Evolutionary conservation across 2,329 filamentous ascomycete genomes (phyloP), one percentile per base, ranked within the genome.

Genomic region (Sclerotinia nivalis): DNA sequence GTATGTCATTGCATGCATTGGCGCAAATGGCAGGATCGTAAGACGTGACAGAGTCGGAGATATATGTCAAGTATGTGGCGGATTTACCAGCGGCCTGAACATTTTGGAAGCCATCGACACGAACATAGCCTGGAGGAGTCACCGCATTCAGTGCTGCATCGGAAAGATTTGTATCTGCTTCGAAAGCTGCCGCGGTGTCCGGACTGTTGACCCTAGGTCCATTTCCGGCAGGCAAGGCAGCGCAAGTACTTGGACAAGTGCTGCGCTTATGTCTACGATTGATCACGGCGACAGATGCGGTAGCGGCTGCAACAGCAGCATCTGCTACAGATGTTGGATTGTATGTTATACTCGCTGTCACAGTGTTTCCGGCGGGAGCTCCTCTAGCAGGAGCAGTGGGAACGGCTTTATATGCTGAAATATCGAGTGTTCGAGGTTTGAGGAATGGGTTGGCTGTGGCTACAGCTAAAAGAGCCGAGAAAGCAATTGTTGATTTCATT

Each of bases 11-110:
- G 49, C 67, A 69, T 65, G 40, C 59, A 22, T 55, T 65, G 22
- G 67, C 67, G 28, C 67, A 69, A 47, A 69, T 69, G n/a, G 50
- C 10, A 15, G 67, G 59, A 65, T 69, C 59, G 31, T 69, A 69
- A 65, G 59, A 65, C 45, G 59, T 69, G 22, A 69, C 18, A 25
- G 59, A 43, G 37, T 69, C 59, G 6, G 67, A 69, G 59, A 69
- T 65, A 22, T 65, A 69, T n/a, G 67, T 69, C 22, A 69, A 34
- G 10, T 69, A 69, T 64, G 67, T 69, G 20, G 59, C 37, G 28
- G 56, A 62, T 49, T 69, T 28, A 47, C 59, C 67, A 2, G 59
- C 34, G 22, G 59, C 50, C 12, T 69, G 49, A 52, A 65, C 10
- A 34, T 69, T 65, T 22, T 65, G 28, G 28, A 69, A 69, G 2